These are phyloP conservation scores for Amanita rubescens DNA, from an alignment of 768 basidiomycete species.

Conservation along the genomic window DNA sequence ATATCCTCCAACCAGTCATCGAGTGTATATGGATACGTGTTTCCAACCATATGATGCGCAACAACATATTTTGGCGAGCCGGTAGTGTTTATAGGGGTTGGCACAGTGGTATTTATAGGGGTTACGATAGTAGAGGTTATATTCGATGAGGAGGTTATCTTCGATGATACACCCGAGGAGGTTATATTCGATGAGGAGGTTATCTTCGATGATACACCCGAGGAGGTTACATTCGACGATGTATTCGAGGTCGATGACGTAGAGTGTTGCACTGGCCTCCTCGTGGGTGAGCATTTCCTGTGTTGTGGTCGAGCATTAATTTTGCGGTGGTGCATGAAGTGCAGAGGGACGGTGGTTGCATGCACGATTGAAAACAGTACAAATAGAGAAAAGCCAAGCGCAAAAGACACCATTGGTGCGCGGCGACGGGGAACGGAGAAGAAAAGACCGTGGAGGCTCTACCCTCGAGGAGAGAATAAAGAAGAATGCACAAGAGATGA, in stretches of 20 bases:
- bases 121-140: neutral
- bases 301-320: neutral
- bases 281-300: neutral
- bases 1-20: slow-evolving; percentile 47
- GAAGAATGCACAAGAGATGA: neutral
- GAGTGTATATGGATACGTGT: slow-evolving; percentile 53
- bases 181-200: slow-evolving; percentile 6
- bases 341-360: neutral
- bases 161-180: too few species aligned
- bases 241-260: too few species aligned
- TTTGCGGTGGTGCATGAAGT: neutral
- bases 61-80: slow-evolving; percentile 40
- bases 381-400: neutral
- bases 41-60: slow-evolving; percentile 60
- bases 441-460: neutral
- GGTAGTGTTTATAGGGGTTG: neutral
- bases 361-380: neutral
- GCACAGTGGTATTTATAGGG: neutral
- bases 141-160: too few species aligned
- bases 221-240: slow-evolving; percentile 6
- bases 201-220: too few species aligned
- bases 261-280: neutral
- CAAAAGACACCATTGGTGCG: neutral
- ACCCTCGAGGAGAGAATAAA: neutral
- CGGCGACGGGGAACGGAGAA: neutral